phyloP scores from a whole-genome alignment of 139 green algal genomes.

The Coelastrella sp. region DNA sequence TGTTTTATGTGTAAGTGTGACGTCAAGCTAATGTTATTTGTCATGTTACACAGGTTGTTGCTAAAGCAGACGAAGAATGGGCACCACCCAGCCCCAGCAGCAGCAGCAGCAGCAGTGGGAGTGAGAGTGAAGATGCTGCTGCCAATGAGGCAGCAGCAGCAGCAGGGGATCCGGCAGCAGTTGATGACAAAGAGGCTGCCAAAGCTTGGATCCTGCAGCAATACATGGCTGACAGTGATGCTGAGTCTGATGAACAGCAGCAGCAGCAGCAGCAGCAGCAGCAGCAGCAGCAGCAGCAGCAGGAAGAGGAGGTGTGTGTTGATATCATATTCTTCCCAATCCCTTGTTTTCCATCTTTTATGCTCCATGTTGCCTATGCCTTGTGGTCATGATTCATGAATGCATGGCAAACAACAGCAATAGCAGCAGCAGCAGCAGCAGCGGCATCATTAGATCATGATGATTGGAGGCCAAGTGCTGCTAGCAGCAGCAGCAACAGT shows the following conservation, averaged over 20 bases:
- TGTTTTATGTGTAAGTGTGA: too few species aligned
- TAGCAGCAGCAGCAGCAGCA: too few species aligned
- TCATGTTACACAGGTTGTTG: slow-evolving; percentile 24
- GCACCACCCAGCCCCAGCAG: background rate
- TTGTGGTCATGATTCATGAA: background rate
- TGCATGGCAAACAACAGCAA: too few species aligned
- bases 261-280: slow-evolving; percentile 18
- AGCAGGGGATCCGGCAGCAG: slow-evolving; percentile 9
- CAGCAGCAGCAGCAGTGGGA: slow-evolving; percentile 35
- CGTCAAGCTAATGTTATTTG: background rate
- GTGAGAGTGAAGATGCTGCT: background rate
- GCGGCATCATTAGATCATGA: too few species aligned
- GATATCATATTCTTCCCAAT: background rate
- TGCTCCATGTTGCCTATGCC: too few species aligned
- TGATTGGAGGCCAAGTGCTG: too few species aligned
- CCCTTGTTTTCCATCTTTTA: background rate
- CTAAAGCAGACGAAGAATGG: slow-evolving; percentile 35
- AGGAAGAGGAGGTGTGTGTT: background rate
- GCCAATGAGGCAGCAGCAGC: background rate
- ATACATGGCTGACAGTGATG: slow-evolving; percentile 53
- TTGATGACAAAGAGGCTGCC: slow-evolving; percentile 46
- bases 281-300: background rate
- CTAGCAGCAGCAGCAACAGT: too few species aligned
- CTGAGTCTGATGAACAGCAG: slow-evolving; percentile 46
- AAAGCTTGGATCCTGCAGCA: slow-evolving; percentile 86